Evolutionary conservation across 2,329 filamentous ascomycete species (phyloP), one percentile per base, ranked within the genome.

Genomic region (Sordariomycetes sp.): DNA sequence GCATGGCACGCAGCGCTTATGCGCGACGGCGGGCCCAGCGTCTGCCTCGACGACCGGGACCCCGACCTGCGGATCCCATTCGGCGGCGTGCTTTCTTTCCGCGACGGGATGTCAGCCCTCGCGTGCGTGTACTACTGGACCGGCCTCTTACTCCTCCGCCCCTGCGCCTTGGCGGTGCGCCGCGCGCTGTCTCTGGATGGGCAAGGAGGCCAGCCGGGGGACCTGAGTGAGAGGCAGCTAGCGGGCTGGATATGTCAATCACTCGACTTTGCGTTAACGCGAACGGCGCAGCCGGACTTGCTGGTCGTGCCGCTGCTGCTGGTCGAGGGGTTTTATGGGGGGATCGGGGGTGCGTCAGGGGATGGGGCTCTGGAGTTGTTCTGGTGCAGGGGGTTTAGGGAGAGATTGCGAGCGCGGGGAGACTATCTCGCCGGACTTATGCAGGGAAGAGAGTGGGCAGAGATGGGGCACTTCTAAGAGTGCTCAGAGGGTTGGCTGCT

Each of bases 121-220:
- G 70, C 71, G 52, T 74, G 81, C 60, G 65, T 79, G 13, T 76
- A 78, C 63, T 81, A 79, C 64, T 82, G 79, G 79, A 72, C 76
- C 60, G 65, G 73, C 1, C 72, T 78, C 52, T 68, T 81, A 32
- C 61, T 75, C 13, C 72, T 82, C 53, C 74, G 76, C 60, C 74
- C 72, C 10, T 76, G 72, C 61, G 71, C 81, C 48, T 72, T 74
- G 59, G 62, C 63, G 17, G 65, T 82, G 17, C 70, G 79, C 58
- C 66, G 69, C 28, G 65, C 67, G 58, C 69, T 78, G 52, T 73
- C 72, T 59, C 69, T 17, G 17, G 6, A 77, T 8, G 28, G 28
- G 59, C 72, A 74, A 56, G 66, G 67, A 20, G 73, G 70, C 52
- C 67, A 72, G 2, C 63, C 69, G 36, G 65, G 72, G 59, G 73